These are phyloP conservation scores for Paracamarosporium sp. DNA, from an alignment of 2,329 filamentous ascomycete genomes.

Conservation along the genomic window DNA sequence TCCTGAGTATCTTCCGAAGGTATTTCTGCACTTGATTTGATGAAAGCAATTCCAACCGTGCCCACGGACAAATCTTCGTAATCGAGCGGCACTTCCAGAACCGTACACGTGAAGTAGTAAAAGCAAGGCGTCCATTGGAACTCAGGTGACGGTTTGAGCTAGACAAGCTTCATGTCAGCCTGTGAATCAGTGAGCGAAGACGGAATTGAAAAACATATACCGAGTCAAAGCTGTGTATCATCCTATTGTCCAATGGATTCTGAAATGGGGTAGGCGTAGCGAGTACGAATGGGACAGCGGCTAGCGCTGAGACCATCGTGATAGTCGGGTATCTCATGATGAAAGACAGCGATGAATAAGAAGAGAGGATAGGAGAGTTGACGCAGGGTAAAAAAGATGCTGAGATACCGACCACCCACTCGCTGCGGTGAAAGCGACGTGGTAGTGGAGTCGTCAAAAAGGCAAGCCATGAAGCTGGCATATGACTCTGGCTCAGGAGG, in stretches of 20 bases:
- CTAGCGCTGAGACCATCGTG: background rate
- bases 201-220: background rate
- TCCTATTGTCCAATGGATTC: background rate
- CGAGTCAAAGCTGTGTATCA: background rate
- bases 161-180: background rate
- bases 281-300: too few species aligned
- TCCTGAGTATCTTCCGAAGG: constrained; percentile 52
- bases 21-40: constrained; percentile 48
- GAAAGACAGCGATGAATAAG: background rate
- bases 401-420: background rate
- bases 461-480: background rate
- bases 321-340: background rate
- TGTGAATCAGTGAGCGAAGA: too few species aligned
- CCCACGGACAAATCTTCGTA: constrained; percentile 19
- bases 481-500: background rate
- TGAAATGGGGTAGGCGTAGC: background rate
- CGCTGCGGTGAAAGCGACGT: background rate
- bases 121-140: constrained; percentile 46
- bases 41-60: constrained; percentile 53
- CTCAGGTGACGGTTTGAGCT: constrained; percentile 2
- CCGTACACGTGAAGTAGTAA: constrained; percentile 55
- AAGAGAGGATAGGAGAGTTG: background rate
- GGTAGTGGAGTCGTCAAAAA: background rate
- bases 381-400: background rate
- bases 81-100: constrained; percentile 56